Evolutionary conservation across 2,329 filamentous ascomycete genomes (phyloP), one percentile per base, ranked within the genome.

Genomic region (Arthrobotrys pseudoclavata): DNA sequence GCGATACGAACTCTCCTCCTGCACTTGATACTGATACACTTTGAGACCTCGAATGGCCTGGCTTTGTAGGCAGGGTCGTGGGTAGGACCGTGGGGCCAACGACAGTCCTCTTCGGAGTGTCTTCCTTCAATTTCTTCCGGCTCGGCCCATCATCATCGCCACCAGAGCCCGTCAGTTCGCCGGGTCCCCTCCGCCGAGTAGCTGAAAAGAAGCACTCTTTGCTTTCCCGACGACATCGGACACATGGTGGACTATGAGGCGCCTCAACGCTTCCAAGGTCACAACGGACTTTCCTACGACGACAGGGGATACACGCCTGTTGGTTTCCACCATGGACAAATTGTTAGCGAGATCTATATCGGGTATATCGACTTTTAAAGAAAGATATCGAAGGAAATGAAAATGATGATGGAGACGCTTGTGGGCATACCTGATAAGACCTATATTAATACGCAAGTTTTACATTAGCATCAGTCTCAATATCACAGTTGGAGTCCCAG

Each of bases 121-220:
- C 53, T 22, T 64, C 57, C 76, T 78, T 42, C 79, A 79, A 34
- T 64, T 79, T 42, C 79, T 79, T 47, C 64, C 78, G 47, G 79
- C 66, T 70, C 52, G 79, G 55, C 61, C 61, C 55, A 40, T 76
- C 29, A 83, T 82, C 82, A 24, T 86, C 85, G 26, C 85, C 85
- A 2, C 85, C 85, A 1, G 86, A 84, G 6, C 85, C 89, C 57
- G 88, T 88, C 87, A 96, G 96, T 83, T 76, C 72, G 52, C 72
- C 72, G 5, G 72, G 72, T 5, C 94, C 90, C 89, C 98, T 98
- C 83, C 96, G 90, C 62, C 96, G 89, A 34, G 94, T 98, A 20
- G 94, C 93, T 79, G 94, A 97, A 86, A 99, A 99, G 87, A 91
- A 97, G 86, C 96, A 99, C 82, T 97, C 91, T 84, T 98, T 98